Evolutionary conservation across 2,329 filamentous ascomycete species (phyloP), one percentile per base, ranked within the genome.

Genomic region (Fusarium austroafricanum): DNA sequence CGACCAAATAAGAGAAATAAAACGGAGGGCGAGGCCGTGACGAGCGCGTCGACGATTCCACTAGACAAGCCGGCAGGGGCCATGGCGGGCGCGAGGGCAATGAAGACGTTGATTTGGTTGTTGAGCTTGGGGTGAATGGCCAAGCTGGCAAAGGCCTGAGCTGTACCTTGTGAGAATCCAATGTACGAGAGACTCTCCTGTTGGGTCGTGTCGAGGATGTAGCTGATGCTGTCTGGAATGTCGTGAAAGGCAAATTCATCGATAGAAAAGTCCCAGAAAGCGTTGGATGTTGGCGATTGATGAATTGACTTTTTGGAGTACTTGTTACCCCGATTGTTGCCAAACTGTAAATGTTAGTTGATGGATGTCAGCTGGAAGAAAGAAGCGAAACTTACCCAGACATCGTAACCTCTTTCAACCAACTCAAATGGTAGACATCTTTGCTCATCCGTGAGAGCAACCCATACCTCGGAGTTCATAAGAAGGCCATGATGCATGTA

Each of bases 381-480:
- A 9, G 11, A 10, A 17, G n/a, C 14, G 21, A 23, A 39, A 81
- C 87, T 73, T 80, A 92, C 90, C 93, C 96, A 99, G 68, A 98
- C 95, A 82, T 99, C 96, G 73, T 96, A 99, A 4, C 96, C 96
- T 74, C 88, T 87, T 75, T 97, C 93, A 0, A 97, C 93, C 42
- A 99, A 83, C 70, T 92, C 87, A 76, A 99, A 98, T 0, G 96
- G 93, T 38, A 99, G 83, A 71, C 92, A 95, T 71, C 94, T 87
- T 78, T 96, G 87, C 71, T 90, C 89, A 70, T 97, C 92, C 0
- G 95, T 97, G 76, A 95, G 82, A 75, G 93, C 96, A 10, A 98
- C 93, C 96, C 96, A 99, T 33, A 99, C 95, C 79, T 99, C 96
- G 73, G 94, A 97, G 80, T 97, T 98, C 96, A 99, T 99, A 75